Base-by-base conservation (phyloP, 2,329 filamentous ascomycete genomes). In the Diaporthe sp. region DNA sequence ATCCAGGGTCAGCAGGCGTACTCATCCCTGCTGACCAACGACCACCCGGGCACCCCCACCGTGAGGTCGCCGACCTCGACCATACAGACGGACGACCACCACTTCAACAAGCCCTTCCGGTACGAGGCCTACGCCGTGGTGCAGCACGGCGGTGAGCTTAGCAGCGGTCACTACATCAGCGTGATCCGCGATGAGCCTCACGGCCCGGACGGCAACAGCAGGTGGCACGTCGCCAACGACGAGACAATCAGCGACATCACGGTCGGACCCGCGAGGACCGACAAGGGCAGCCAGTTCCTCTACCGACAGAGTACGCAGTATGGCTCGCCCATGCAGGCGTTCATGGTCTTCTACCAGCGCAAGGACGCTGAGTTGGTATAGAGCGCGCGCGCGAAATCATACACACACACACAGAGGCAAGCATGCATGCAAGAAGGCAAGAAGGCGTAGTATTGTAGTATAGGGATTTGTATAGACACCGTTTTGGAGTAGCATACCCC, bases 51-150 rank as follows among this genome's bases (percentile, higher is more conserved):
- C 13, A 75, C 78, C 22, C 49, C 58, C 68, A 77, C 31, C 25
- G 76, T 28, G 79, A 79, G 74, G 75, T 75, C 75, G 77, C 79
- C 72, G 75, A 76, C 63, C 25, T 55, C 57, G 49, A 76, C 79
- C 42, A 81, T 79, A 22, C 47, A n/a, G 25, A 83, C 82, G 8
- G 79, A 83, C 76, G 86, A 87, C 75, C 83, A 80, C 13, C 85
- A 85, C 20, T 88, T 89, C 75, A 79, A 80, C 3, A 85, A 84
- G 0, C 93, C 94, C 0, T 95, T 94, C 81, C 86, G 87, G 7
- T 99, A 98, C 83, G 93, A 98, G 81, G 93, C 94, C 71, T 98
- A 98, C 82, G 96, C 93, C 2, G 93, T 98, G 9, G 91, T 97
- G 72, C 89, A 94, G 77, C 96, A 98, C 82, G 96, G 96, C 31